phyloP scores from a whole-genome alignment of 2,329 filamentous ascomycete genomes.

The Corynespora cassiicola region DNA sequence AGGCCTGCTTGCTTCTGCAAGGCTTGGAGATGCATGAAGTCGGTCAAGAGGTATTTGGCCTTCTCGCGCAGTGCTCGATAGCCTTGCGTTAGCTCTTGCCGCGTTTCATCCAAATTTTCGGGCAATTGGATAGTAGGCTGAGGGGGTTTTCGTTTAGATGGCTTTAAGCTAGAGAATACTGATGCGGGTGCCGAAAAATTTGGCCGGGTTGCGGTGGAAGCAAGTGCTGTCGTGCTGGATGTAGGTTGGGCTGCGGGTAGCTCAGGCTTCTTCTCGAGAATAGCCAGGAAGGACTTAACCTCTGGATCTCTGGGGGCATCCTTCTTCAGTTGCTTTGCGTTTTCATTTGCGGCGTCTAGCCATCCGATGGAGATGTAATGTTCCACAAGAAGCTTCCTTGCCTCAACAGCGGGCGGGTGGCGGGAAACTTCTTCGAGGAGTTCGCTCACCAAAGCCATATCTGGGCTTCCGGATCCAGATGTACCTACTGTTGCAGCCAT shows the following conservation, averaged over 20 bases:
- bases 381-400: conserved; percentile 38
- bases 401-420: conserved; percentile 32
- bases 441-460: conserved; percentile 39
- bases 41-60: conserved; percentile 25
- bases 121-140: conserved; percentile 10
- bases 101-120: conserved; percentile 25
- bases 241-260: conserved; percentile 15
- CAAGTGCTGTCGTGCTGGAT: conserved; percentile 13
- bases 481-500: conserved; percentile 11
- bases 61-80: conserved; percentile 31
- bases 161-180: too few species aligned
- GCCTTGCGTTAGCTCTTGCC: conserved; percentile 29
- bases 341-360: conserved; percentile 40
- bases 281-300: conserved; percentile 22
- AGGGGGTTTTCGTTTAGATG: conserved; percentile 7
- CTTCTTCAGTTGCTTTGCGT: conserved; percentile 31
- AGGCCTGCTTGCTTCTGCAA: conserved; percentile 33
- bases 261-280: conserved; percentile 31
- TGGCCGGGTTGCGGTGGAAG: too few species aligned
- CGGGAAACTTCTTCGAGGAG: conserved; percentile 39
- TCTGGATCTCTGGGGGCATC: conserved; percentile 30
- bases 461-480: conserved; percentile 31
- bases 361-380: conserved; percentile 41
- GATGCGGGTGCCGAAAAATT: conserved; percentile 7
- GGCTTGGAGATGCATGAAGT: conserved; percentile 32